Percentiles rank a stretch among this genome's conserved stretches.
Evolutionary conservation across 75 land plant genomes (phyloP).

Genomic region (Adiantum capillusveneris): DNA sequence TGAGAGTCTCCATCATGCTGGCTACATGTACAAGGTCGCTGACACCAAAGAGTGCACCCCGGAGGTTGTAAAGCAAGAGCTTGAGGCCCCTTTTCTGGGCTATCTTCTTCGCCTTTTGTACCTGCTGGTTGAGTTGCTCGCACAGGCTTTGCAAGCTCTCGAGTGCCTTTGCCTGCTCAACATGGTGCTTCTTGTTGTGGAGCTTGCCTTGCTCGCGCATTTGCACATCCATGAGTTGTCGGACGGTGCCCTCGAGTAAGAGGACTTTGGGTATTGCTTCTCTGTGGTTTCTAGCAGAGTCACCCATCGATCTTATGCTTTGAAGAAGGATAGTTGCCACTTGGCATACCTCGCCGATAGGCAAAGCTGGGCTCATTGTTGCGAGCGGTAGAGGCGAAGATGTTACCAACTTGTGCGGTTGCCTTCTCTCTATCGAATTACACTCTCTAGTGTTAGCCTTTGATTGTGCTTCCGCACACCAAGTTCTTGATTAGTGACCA

Average conservation of each 20-base stretch:
- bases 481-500: too few relatives aligned
- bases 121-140: background rate
- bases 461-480: too few relatives aligned
- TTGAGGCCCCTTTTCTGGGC: background rate
- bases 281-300: background rate
- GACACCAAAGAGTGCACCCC: background rate
- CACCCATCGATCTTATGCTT: background rate
- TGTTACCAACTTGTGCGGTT: too few relatives aligned
- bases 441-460: too few relatives aligned
- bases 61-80: background rate
- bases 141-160: constrained; percentile 1
- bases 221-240: background rate
- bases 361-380: background rate
- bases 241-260: background rate
- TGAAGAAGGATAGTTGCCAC: background rate
- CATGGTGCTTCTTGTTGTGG: constrained; percentile 3
- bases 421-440: too few relatives aligned
- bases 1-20: constrained; percentile 1
- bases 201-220: background rate
- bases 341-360: constrained; percentile 1
- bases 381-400: too few relatives aligned
- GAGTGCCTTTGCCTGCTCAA: constrained; percentile 4
- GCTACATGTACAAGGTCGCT: background rate
- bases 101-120: background rate
- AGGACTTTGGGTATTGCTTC: background rate